Evolutionary conservation across 164 flowering plant species (phyloP).

Genomic region (Stephania yunnanensis): DNA sequence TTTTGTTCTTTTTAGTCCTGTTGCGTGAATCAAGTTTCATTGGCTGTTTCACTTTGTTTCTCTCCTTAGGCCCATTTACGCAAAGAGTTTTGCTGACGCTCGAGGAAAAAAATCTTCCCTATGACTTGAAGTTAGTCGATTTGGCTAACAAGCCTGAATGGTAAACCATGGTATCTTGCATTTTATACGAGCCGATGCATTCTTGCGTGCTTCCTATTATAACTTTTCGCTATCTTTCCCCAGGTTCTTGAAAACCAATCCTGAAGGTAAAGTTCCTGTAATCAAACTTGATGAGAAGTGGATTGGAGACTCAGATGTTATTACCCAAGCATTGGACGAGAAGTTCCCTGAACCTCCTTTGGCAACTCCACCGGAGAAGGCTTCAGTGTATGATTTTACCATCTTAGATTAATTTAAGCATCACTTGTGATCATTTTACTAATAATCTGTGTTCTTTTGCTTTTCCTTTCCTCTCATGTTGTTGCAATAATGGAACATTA

Average conservation of each 20-base stretch:
- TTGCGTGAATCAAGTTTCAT: neutral
- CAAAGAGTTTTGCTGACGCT: slow-evolving; percentile 86
- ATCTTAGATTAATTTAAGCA: neutral
- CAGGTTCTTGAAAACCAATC: slow-evolving; percentile 75
- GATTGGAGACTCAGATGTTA: slow-evolving; percentile 93
- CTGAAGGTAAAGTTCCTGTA: slow-evolving; percentile 91
- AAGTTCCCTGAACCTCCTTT: slow-evolving; percentile 80
- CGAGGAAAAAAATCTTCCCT: slow-evolving; percentile 89
- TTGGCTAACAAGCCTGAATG: slow-evolving; percentile 87
- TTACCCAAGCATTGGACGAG: slow-evolving; percentile 67
- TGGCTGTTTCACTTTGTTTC: neutral
- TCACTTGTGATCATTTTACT: neutral
- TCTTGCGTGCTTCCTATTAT: neutral
- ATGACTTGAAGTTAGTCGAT: slow-evolving; percentile 79
- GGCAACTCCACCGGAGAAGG: slow-evolving; percentile 75
- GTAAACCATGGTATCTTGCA: slow-evolving; percentile 26
- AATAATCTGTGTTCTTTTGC: neutral
- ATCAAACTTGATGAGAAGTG: slow-evolving; percentile 82
- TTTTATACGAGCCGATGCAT: neutral
- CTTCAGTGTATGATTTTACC: slow-evolving; percentile 55
- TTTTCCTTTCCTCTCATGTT: neutral
- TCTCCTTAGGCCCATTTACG: slow-evolving; percentile 71
- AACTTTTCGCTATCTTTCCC: neutral
- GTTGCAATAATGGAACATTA: too few species aligned
- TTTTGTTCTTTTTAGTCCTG: too few species aligned